phyloP scores from a whole-genome alignment of 78 protist species.

The Dictyostelium citrinum region DNA sequence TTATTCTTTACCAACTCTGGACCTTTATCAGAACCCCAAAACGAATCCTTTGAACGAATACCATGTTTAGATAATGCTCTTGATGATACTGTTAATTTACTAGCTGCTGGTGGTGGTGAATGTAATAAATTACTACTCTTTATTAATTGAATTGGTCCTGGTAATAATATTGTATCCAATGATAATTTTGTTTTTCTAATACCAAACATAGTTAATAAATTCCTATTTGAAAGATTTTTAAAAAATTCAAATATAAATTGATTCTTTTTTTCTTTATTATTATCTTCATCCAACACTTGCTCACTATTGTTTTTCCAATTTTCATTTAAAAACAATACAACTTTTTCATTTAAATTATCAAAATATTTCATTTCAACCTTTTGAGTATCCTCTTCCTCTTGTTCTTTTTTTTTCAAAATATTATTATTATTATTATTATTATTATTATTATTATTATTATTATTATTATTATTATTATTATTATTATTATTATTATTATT shows the following conservation, averaged over 20 bases:
- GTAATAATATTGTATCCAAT: constrained; percentile 2
- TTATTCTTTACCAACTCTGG: constrained; percentile 31
- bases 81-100: constrained; percentile 18
- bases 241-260: constrained; percentile 1
- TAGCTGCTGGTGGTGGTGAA: neutral
- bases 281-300: no score
- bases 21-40: constrained; percentile 68
- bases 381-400: neutral
- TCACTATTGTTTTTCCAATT: no score
- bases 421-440: neutral
- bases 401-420: neutral
- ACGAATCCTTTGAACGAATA: constrained; percentile 43
- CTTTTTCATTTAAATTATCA: neutral
- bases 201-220: constrained; percentile 17
- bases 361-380: neutral
- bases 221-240: neutral
- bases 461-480: neutral
- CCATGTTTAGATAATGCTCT: constrained; percentile 60
- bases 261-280: neutral
- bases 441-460: no score
- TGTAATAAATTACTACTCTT: constrained; percentile 21
- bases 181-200: constrained; percentile 35
- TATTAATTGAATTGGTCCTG: constrained; percentile 48
- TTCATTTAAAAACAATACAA: neutral
- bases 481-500: neutral